These are phyloP conservation scores for Diaporthe sp. DNA, from an alignment of 2,329 filamentous ascomycete species.

Conservation along the genomic window DNA sequence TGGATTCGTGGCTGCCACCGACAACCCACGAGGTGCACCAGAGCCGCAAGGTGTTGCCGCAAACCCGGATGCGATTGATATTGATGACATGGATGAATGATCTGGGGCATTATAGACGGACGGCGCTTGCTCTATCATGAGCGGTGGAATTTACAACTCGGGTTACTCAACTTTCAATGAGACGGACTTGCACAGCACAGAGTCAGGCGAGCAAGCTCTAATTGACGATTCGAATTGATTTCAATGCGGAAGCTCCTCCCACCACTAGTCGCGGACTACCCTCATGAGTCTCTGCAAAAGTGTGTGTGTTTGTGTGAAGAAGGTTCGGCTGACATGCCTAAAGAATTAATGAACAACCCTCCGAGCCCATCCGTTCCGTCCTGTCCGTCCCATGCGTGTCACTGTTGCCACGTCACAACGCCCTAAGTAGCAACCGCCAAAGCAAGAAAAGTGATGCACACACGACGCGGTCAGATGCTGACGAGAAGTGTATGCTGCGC, in stretches of 20 bases:
- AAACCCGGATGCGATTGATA: constrained; percentile 89
- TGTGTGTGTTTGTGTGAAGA: not conserved
- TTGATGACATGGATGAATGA: constrained; percentile 79
- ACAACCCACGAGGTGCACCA: constrained; percentile 72
- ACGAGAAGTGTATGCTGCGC: constrained; percentile 9
- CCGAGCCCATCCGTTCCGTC: not conserved
- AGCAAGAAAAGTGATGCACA: constrained; percentile 1
- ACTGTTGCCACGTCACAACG: not conserved
- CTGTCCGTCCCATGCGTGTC: not conserved
- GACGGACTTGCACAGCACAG: constrained; percentile 10
- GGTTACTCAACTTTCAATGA: not conserved
- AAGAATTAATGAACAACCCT: not conserved
- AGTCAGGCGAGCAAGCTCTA: constrained; percentile 3
- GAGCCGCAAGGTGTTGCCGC: constrained; percentile 61
- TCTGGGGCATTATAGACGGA: constrained; percentile 29
- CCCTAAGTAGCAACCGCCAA: not conserved
- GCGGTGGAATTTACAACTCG: constrained; percentile 7
- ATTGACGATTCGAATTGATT: constrained; percentile 23
- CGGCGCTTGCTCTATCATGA: constrained; percentile 12
- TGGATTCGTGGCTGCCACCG: constrained; percentile 91
- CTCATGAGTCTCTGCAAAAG: not conserved
- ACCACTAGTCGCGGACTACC: not conserved
- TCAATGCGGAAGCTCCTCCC: not conserved
- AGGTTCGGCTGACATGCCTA: constrained; percentile 16
- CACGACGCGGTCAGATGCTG: not conserved